Evolutionary conservation across 768 basidiomycete species (phyloP).

Genomic region (Coprinopsis cinerea): DNA sequence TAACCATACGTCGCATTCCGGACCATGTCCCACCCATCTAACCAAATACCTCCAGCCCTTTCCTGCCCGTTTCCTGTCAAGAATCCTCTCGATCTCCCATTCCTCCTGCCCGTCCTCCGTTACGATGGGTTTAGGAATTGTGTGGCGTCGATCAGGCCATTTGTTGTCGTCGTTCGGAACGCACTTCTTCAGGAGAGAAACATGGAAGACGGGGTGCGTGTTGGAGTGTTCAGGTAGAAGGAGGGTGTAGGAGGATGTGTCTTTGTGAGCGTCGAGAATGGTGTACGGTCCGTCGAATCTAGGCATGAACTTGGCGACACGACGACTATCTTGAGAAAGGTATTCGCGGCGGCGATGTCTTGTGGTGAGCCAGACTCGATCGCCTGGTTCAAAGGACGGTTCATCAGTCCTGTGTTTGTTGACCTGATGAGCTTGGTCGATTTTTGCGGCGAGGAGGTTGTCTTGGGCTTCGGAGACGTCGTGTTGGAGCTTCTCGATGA

Average conservation of each 20-base stretch:
- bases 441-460: constrained; percentile 17
- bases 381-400: background rate
- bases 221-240: too few species aligned
- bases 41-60: constrained; percentile 26
- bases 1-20: constrained; percentile 25
- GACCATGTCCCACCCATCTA: constrained; percentile 24
- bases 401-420: background rate
- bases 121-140: background rate
- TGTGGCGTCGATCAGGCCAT: background rate
- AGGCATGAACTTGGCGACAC: constrained; percentile 38
- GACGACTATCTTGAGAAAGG: constrained; percentile 20
- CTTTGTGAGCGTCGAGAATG: constrained; percentile 9
- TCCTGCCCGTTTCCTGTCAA: constrained; percentile 19
- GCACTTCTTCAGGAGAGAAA: constrained; percentile 13
- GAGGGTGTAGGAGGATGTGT: constrained; percentile 22
- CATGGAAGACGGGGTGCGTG: constrained; percentile 31
- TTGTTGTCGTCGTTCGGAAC: background rate
- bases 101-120: constrained; percentile 11
- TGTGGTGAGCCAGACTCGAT: constrained; percentile 25
- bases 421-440: constrained; percentile 1
- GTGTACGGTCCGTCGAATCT: constrained; percentile 25
- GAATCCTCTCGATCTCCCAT: constrained; percentile 22
- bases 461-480: constrained; percentile 13
- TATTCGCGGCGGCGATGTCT: constrained; percentile 25
- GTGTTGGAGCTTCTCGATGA: constrained; percentile 20